Percentiles rank a stretch among this genome's conserved stretches.
phyloP scores from a whole-genome alignment of 495 filamentous ascomycete genomes.

The Tuber indicum region DNA sequence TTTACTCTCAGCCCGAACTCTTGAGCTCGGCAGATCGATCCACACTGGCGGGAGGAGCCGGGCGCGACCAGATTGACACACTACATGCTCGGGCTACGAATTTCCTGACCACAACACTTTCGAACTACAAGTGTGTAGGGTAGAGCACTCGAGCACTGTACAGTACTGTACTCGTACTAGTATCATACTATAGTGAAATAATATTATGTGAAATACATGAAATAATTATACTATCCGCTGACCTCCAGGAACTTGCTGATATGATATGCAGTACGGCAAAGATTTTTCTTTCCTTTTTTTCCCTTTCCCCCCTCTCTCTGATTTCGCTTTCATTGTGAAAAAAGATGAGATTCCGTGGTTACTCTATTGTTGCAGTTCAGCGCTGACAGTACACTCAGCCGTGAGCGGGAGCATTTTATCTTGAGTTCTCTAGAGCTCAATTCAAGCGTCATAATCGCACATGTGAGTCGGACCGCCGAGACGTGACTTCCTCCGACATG shows the following conservation, averaged over 20 bases:
- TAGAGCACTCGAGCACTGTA: neutral
- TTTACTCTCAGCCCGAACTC: neutral
- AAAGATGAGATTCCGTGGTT: neutral
- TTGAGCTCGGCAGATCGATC: neutral
- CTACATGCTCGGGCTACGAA: neutral
- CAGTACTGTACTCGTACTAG: neutral
- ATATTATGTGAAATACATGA: too few relatives aligned
- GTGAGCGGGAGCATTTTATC: neutral
- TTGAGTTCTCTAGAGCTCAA: neutral
- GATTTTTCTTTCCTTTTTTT: neutral
- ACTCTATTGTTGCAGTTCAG: neutral
- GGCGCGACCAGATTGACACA: neutral
- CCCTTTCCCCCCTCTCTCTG: neutral
- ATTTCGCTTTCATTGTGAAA: neutral
- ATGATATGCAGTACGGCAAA: neutral
- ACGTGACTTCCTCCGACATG: neutral
- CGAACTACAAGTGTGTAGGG: neutral
- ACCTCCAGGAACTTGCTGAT: neutral
- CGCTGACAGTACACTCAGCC: neutral
- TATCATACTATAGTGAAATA: too few relatives aligned
- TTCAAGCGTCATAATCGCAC: neutral
- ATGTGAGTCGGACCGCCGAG: neutral
- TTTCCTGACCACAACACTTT: neutral
- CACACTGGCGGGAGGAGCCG: neutral
- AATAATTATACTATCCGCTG: neutral